Evolutionary conservation across 2,329 filamentous ascomycete genomes (phyloP), one percentile per base, ranked within the genome.

Genomic region (Sclerotinia nivalis): DNA sequence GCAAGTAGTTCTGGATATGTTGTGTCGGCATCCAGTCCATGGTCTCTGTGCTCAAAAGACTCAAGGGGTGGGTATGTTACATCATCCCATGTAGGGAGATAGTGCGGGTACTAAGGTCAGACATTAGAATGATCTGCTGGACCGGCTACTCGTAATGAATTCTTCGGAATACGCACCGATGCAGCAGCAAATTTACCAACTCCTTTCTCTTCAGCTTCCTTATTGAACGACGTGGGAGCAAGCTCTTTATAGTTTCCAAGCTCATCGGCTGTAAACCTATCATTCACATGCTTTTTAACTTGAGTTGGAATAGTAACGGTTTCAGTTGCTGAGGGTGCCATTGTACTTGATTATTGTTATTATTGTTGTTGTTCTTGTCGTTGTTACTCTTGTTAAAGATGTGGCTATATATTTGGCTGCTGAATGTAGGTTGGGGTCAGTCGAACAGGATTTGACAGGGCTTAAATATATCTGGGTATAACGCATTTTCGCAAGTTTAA

Each of bases 1-100:
- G 84, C 82, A 1, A 95, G 82, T 2, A 95, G 86, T 73, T 93
- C 91, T 0, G 88, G 85, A 76, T 90, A 93, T 1, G 83, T 81
- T 1, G 86, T 82, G 77, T 94, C 90, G 60, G 92, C 91, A 74
- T 93, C 89, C 75, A 89, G 89, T 74, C 91, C 92, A 75, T 91
- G 91, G 69, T 95, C 91, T 72, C 87, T 86, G 78, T 93, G 90
- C 77, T 90, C 84, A 75, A 93, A 94, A 0, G 85, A 87, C 72
- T 89, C 81, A 10, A 92, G 84, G 9, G 91, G 89, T 69, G 87
- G 84, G 75, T 89, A 91, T 73, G 84, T 84, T 72, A 88, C 83
- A 76, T 91, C 85, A 10, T 73, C 75, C 90, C 90, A 93, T 2
- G 87, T 88, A 2, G 91, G 90, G 12, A 93, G 85, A 78, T 94